These are phyloP conservation scores for Cadophora sp. DNA, from an alignment of 2,329 filamentous ascomycete genomes.

Conservation along the genomic window DNA sequence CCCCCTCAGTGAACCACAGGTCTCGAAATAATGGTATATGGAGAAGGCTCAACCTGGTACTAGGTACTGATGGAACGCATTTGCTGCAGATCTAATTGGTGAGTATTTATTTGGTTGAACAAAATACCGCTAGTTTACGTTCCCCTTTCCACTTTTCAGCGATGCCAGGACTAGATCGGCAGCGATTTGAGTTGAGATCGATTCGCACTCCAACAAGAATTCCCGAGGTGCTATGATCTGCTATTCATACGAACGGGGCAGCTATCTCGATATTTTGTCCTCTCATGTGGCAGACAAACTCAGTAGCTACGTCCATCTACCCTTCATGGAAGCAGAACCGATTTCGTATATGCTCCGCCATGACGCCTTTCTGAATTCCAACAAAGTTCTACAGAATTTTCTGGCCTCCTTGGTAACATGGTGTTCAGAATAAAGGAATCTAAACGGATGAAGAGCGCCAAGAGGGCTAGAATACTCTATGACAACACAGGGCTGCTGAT, in stretches of 20 bases:
- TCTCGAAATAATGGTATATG: not conserved
- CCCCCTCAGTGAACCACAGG: not conserved
- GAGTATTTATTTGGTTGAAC: not conserved
- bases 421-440: too few relatives aligned
- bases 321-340: too few relatives aligned
- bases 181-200: too few relatives aligned
- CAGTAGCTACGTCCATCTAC: too few relatives aligned
- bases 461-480: too few relatives aligned
- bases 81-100: not conserved
- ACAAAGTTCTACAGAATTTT: too few relatives aligned
- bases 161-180: not conserved
- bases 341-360: too few relatives aligned
- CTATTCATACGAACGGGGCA: not conserved
- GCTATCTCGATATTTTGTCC: not conserved
- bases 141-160: not conserved
- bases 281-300: not conserved
- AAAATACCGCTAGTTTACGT: not conserved
- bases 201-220: not conserved
- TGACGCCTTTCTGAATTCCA: too few relatives aligned
- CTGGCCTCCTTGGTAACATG: too few relatives aligned
- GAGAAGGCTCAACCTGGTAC: not conserved
- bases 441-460: too few relatives aligned
- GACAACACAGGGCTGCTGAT: too few relatives aligned
- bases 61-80: too few relatives aligned
- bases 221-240: not conserved